Conservation (phyloP, 2,329 filamentous ascomycete species). For the Penicillium freii region DNA sequence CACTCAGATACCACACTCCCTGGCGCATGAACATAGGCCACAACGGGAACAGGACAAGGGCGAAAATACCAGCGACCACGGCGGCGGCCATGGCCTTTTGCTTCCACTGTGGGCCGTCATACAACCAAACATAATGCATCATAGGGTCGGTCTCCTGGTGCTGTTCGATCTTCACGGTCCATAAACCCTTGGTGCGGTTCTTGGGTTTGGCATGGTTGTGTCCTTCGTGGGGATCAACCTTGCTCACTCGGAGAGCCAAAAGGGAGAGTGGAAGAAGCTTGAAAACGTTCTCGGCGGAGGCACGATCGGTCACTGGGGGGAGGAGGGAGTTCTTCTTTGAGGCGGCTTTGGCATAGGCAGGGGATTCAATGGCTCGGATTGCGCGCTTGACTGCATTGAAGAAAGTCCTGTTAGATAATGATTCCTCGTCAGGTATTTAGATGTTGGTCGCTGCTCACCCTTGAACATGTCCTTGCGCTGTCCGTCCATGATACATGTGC, state of each 20-base stretch:
- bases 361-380: constrained; percentile 82
- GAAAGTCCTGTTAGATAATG: not conserved
- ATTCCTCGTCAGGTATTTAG: not conserved
- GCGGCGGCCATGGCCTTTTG: constrained; percentile 86
- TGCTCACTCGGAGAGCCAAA: constrained; percentile 83
- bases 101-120: constrained; percentile 90
- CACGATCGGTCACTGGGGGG: constrained; percentile 81
- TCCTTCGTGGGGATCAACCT: constrained; percentile 73
- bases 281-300: constrained; percentile 87
- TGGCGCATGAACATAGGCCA: constrained; percentile 90
- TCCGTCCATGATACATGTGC: constrained; percentile 90
- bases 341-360: constrained; percentile 80
- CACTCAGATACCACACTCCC: constrained; percentile 95
- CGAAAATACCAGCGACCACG: constrained; percentile 78
- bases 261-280: constrained; percentile 93
- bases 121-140: constrained; percentile 95
- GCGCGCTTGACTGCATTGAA: constrained; percentile 78
- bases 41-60: constrained; percentile 88
- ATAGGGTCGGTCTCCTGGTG: constrained; percentile 71
- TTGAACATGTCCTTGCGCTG: constrained; percentile 98
- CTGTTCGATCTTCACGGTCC: constrained; percentile 93
- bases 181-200: constrained; percentile 91
- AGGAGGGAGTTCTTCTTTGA: constrained; percentile 85
- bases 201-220: constrained; percentile 65
- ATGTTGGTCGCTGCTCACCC: constrained; percentile 53